Evolutionary conservation across 306 rosid species (phyloP).

Genomic region (Amphicarpaea edgeworthii): DNA sequence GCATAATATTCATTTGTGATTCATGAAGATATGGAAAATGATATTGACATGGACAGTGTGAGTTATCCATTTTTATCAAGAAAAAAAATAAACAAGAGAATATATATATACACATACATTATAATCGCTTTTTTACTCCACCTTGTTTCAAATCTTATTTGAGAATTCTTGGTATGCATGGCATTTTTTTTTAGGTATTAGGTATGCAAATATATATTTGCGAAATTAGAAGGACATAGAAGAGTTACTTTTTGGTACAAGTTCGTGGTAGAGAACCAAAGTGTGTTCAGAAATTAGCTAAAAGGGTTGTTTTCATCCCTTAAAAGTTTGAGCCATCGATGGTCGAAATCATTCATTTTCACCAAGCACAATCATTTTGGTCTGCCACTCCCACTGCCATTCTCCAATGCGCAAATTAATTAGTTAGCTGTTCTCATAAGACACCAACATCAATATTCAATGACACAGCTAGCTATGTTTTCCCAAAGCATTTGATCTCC

Average conservation of each 20-base stretch:
- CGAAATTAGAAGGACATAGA: too few species aligned
- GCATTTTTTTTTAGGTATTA: too few species aligned
- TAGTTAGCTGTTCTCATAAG: constrained; percentile 5
- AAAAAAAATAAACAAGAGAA: background rate
- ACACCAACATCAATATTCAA: background rate
- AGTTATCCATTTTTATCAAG: background rate
- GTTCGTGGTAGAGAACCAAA: background rate
- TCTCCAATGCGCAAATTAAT: constrained; percentile 35
- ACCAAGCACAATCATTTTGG: constrained; percentile 49
- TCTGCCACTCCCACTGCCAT: constrained; percentile 49
- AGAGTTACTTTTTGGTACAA: background rate
- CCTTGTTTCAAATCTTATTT: too few species aligned
- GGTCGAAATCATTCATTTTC: constrained; percentile 40
- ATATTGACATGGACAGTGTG: background rate
- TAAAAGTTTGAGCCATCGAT: constrained; percentile 38
- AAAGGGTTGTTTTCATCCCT: background rate
- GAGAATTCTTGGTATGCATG: background rate
- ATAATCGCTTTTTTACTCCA: too few species aligned
- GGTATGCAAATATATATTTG: too few species aligned
- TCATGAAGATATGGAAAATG: constrained; percentile 6
- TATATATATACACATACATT: too few species aligned
- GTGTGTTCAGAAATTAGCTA: background rate
- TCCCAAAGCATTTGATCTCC: background rate
- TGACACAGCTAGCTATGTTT: background rate
- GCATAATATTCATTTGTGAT: background rate